A percentile compares a stretch with the other conserved stretches of the same genome.
Conservation (phyloP, 768 basidiomycete species). For the Ramaria sp. region DNA sequence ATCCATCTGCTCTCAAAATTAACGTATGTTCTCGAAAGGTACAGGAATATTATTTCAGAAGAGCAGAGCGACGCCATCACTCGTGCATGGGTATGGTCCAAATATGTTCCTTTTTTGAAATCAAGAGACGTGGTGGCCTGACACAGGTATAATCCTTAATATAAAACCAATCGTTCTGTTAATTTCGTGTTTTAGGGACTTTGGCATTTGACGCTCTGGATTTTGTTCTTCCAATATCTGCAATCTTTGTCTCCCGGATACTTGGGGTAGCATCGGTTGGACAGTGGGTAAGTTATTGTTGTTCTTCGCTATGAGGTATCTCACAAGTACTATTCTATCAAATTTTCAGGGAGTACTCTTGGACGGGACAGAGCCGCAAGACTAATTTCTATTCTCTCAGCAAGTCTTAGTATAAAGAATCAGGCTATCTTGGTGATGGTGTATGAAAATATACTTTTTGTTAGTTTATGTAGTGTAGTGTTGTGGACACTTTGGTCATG, state of each 20-base stretch:
- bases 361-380: too few relatives aligned
- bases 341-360: conserved; percentile 45
- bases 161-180: background rate
- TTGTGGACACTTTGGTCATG: too few relatives aligned
- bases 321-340: background rate
- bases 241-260: conserved; percentile 61
- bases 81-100: conserved; percentile 81
- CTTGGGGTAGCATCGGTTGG: conserved; percentile 95
- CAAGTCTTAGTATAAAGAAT: too few relatives aligned
- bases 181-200: conserved; percentile 35
- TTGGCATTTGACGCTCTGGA: conserved; percentile 80
- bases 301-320: background rate
- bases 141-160: conserved; percentile 48
- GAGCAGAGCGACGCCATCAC: conserved; percentile 46
- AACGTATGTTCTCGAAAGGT: conserved; percentile 38
- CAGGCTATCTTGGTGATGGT: too few relatives aligned
- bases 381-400: too few relatives aligned
- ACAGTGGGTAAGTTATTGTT: conserved; percentile 47
- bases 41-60: conserved; percentile 33
- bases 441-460: too few relatives aligned
- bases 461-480: too few relatives aligned
- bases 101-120: conserved; percentile 62
- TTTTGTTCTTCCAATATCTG: conserved; percentile 61
- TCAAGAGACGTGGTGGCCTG: conserved; percentile 71
- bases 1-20: conserved; percentile 71